phyloP scores from a whole-genome alignment of 2,329 filamentous ascomycete species.

The Boeremia lycopersici region DNA sequence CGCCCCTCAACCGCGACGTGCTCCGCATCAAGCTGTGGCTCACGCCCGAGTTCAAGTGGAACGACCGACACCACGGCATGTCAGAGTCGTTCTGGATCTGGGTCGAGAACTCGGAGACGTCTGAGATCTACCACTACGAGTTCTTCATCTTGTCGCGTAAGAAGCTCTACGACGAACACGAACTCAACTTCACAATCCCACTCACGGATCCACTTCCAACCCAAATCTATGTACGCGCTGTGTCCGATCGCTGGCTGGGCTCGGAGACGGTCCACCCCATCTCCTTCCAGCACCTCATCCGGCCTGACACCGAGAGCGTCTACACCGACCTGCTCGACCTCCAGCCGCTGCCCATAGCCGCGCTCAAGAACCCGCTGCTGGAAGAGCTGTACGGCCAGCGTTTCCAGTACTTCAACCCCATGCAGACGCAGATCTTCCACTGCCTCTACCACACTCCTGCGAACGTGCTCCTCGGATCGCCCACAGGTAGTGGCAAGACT shows the following conservation, averaged over 20 bases:
- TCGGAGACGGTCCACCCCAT: conserved; percentile 95
- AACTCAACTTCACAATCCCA: conserved; percentile 97
- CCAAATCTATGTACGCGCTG: conserved; percentile 93
- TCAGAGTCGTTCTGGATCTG: conserved; percentile 98
- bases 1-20: conserved; percentile 92
- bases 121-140: conserved; percentile 97
- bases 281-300: conserved; percentile 96
- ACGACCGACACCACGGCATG: conserved; percentile 88
- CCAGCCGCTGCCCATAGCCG: conserved; percentile 84
- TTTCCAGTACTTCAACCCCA: conserved; percentile 97
- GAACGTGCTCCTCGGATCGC: conserved; percentile 93
- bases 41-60: conserved; percentile 91
- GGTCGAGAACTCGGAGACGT: conserved; percentile 98
- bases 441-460: conserved; percentile 89
- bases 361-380: conserved; percentile 82
- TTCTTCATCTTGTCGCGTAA: conserved; percentile 90
- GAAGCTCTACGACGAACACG: conserved; percentile 94
- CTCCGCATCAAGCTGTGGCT: conserved; percentile 87
- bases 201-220: conserved; percentile 89
- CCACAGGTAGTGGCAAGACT: conserved; percentile 96
- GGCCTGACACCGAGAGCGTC: conserved; percentile 95
- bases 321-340: conserved; percentile 94
- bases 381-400: conserved; percentile 88
- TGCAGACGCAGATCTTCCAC: conserved; percentile 99
- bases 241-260: conserved; percentile 95